A percentile compares a stretch with the other conserved stretches of the same genome.
Conservation (phyloP, 2,329 filamentous ascomycete genomes). For the Akanthomyces lecanii region DNA sequence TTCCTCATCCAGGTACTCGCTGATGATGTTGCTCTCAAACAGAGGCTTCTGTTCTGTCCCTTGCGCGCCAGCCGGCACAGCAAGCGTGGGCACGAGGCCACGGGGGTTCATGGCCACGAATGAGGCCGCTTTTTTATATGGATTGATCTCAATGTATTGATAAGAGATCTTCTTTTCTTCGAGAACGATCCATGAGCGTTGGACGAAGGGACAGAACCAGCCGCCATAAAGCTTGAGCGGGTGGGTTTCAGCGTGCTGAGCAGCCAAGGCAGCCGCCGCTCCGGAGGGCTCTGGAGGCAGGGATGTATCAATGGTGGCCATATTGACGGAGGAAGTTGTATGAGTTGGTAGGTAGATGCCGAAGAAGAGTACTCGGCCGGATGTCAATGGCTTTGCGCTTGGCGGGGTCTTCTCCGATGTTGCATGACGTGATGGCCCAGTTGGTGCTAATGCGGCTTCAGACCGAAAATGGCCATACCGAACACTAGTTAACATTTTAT, state of each 20-base stretch:
- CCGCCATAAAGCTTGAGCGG: constrained; percentile 64
- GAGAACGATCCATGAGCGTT: constrained; percentile 68
- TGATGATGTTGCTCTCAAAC: constrained; percentile 69
- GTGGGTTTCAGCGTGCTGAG: constrained; percentile 43
- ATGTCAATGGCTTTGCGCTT: background rate
- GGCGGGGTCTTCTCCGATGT: background rate
- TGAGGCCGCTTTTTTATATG: constrained; percentile 66
- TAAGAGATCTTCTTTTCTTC: constrained; percentile 70
- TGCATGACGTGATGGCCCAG: constrained; percentile 2
- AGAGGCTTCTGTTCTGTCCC: constrained; percentile 50
- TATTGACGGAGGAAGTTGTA: constrained; percentile 22
- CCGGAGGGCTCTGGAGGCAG: constrained; percentile 46
- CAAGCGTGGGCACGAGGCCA: constrained; percentile 69
- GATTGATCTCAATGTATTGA: constrained; percentile 74
- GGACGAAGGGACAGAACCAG: constrained; percentile 71
- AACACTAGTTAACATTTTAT: background rate
- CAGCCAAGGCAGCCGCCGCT: constrained; percentile 44
- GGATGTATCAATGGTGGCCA: constrained; percentile 46
- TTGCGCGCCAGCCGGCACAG: constrained; percentile 35
- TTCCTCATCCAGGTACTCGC: constrained; percentile 72
- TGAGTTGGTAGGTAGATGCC: background rate
- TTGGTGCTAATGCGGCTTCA: background rate
- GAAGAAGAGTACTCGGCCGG: background rate
- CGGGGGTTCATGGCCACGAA: constrained; percentile 70
- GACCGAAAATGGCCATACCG: background rate